Evolutionary conservation across 2,329 filamentous ascomycete genomes (phyloP), one percentile per base, ranked within the genome.

Genomic region (Claviceps fusiformis): DNA sequence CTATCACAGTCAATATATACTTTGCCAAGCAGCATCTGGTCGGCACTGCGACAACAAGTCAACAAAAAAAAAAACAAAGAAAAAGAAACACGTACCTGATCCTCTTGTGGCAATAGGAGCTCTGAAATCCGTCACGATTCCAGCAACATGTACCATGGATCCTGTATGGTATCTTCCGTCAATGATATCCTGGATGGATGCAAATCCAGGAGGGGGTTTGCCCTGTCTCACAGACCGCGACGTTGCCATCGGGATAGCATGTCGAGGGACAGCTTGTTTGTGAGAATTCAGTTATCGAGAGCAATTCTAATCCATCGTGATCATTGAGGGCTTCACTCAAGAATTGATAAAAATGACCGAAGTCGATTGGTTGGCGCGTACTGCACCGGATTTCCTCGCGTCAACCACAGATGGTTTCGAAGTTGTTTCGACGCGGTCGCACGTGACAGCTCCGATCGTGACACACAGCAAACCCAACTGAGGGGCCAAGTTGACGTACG

Each of bases 41-140:
- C 15, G 15, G 39, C n/a, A 10, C 17, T 29, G 15, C 44, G 31
- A 31, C 39, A 44, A 50, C 11, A 33, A 19, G 29, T 39, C 24
- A 24, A 24, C 24, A 24, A 24, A 24, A 24, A 24, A 24, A 24
- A 24, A 24, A 24, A 24, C 2, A 24, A 24, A 24, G 3, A 24
- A 24, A 24, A 24, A 24, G 24, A 24, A 50, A 50, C 13, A n/a
- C 67, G 59, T 68, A 76, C 87, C 84, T 29, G 66, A 62, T 27
- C 78, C 76, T 54, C 58, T 71, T 1, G 82, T 82, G 11, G 65
- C 55, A 0, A 72, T 73, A 1, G 81, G 78, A 0, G 74, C 68
- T 55, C 80, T 75, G 51, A 75, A 76, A 61, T 92, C 87, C 53
- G 81, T 79, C 3, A 92, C 79, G 5, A 92, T 68, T 1, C 89